phyloP scores from a whole-genome alignment of 169 alveolate species.

The Prorocentrum cordatum region DNA sequence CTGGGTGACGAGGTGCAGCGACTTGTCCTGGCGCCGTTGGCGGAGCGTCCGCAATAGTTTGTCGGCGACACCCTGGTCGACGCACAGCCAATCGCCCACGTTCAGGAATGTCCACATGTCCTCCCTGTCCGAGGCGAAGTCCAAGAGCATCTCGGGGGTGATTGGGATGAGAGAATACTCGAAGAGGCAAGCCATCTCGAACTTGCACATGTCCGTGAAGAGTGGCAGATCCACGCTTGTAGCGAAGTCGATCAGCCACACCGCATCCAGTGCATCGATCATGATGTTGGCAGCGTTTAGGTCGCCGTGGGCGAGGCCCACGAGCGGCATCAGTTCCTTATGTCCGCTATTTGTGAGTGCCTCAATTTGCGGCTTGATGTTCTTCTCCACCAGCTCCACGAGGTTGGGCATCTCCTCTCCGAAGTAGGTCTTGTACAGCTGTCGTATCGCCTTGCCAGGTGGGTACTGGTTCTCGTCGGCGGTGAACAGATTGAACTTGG shows the following conservation, averaged over 20 bases:
- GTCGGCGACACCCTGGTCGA: no score
- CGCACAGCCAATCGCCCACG: constrained; percentile 59
- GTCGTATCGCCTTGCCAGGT: constrained; percentile 4
- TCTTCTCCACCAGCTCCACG: not conserved
- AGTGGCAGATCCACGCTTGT: constrained; percentile 33
- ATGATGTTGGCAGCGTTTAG: constrained; percentile 48
- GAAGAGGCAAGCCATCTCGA: constrained; percentile 67
- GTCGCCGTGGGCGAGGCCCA: constrained; percentile 30
- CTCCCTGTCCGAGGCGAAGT: not conserved
- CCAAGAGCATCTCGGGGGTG: constrained; percentile 27
- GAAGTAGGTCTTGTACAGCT: not conserved
- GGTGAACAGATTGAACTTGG: constrained; percentile 18
- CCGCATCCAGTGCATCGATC: constrained; percentile 56
- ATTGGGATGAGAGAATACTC: constrained; percentile 43
- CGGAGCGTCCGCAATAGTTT: no score
- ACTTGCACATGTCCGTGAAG: constrained; percentile 64
- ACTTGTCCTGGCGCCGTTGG: no score
- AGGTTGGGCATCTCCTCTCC: not conserved
- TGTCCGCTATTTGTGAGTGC: not conserved
- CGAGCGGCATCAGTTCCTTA: not conserved
- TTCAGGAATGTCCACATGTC: constrained; percentile 6
- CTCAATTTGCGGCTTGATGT: constrained; percentile 6
- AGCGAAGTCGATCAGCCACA: constrained; percentile 52
- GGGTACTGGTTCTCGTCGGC: constrained; percentile 25
- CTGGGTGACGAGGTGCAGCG: no score